Evolutionary conservation across 345 rosid species (phyloP).

Genomic region (Passiflora organensis): DNA sequence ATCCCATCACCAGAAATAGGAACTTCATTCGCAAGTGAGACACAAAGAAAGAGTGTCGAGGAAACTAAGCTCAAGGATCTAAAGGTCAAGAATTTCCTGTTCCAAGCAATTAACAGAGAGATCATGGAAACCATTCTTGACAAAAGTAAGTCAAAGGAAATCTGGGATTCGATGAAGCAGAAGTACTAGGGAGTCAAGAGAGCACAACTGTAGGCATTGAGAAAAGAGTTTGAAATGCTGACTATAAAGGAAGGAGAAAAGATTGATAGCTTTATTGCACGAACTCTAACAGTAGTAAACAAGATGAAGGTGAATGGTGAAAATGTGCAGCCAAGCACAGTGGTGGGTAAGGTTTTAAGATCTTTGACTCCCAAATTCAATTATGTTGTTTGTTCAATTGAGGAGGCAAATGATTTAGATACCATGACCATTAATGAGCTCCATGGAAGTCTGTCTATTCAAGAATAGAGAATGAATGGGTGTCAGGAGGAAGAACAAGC

Average conservation of each 20-base stretch:
- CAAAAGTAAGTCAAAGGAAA: no score
- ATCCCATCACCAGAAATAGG: neutral
- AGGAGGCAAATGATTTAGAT: slow-evolving; percentile 7
- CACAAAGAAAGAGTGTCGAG: slow-evolving; percentile 1
- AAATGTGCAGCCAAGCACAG: no score
- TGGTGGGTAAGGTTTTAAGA: no score
- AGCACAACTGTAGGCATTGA: slow-evolving; percentile 6
- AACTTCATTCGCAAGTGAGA: slow-evolving; percentile 1
- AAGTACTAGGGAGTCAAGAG: no score
- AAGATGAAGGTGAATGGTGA: no score
- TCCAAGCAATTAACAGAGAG: no score
- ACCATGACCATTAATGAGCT: slow-evolving; percentile 7
- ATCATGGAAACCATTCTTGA: no score
- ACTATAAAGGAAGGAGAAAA: slow-evolving; percentile 13
- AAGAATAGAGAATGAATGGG: slow-evolving; percentile 8
- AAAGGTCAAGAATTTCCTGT: no score
- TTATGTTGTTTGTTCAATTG: no score
- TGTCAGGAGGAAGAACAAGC: slow-evolving; percentile 8
- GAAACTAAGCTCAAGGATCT: neutral
- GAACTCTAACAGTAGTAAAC: slow-evolving; percentile 11
- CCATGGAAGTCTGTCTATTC: slow-evolving; percentile 5
- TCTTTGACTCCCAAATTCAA: no score
- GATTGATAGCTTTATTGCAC: slow-evolving; percentile 4
- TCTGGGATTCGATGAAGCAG: no score
- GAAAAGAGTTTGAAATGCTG: slow-evolving; percentile 8